Evolutionary conservation across 1,284 basidiomycete species (phyloP), one percentile per base, ranked within the genome.

Genomic region (Cutaneotrichosporon cavernicola): DNA sequence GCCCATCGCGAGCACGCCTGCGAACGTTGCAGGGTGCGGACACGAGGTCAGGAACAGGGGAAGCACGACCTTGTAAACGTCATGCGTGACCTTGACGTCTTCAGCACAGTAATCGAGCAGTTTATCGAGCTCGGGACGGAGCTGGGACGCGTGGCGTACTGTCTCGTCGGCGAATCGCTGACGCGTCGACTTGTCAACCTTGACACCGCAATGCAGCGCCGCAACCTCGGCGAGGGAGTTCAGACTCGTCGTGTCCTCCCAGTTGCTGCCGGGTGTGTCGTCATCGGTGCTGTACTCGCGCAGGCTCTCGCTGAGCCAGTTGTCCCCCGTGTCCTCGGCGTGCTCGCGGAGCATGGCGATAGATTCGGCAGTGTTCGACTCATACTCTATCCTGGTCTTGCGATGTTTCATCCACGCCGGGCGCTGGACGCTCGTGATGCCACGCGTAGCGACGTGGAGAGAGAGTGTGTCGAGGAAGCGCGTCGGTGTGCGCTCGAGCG

Each of bases 381-480:
- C 65, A 58, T 74, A 85, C 81, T 60, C 69, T 50, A 61, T 64
- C 55, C 83, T 82, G 62, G 83, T 81, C 65, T 84, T 84, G 32
- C 83, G 80, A 75, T 94, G 87, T 74, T 89, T 88, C 81, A 89
- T 87, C 94, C 95, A 99, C 2, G 90, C 90, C 0, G 93, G 92
- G 0, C 95, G 88, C 76, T 99, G 97, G 68, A 94, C 90, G 0
- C 92, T 94, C 0, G 94, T 96, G 63, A 99, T 96, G 7, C 97
- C 96, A 65, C 90, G 89, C 4, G 94, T 90, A 5, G 97, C 93
- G 56, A 97, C 89, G 76, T 99, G 96, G 11, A 99, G 83, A 1
- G 92, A 88, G 87, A 99, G 92, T 0, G 96, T 99, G 76, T 99
- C 97, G 46, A 98, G 80, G 78, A 91, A 99, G 1, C 96, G 87